A percentile compares a stretch with the other conserved stretches of the same genome.
These are phyloP conservation scores for Cyberlindnera meyerae DNA, from an alignment of 805 yeast genomes.

Conservation along the genomic window DNA sequence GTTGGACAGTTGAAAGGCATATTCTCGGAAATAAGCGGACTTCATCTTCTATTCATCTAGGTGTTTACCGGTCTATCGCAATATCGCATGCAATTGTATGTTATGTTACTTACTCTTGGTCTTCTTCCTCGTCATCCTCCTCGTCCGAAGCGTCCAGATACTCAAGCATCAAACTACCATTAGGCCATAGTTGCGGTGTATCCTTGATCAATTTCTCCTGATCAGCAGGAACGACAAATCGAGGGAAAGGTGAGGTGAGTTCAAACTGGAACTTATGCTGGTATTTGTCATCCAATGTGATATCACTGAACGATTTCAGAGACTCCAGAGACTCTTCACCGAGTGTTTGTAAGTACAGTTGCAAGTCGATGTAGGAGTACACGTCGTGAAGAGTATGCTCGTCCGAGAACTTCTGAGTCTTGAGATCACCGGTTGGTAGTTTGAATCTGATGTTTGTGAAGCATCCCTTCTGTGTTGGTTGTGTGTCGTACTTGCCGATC, in stretches of 20 bases:
- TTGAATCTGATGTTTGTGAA: slow-evolving; percentile 46
- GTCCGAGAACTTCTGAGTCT: slow-evolving; percentile 39
- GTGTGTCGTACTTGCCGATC: slow-evolving; percentile 7
- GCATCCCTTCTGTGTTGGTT: slow-evolving; percentile 26
- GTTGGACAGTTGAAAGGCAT: no score
- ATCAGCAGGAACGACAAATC: slow-evolving; percentile 40
- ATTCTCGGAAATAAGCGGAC: no score
- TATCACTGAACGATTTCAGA: no score
- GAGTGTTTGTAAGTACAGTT: slow-evolving; percentile 24
- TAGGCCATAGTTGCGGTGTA: slow-evolving; percentile 57
- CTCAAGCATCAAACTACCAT: slow-evolving; percentile 59
- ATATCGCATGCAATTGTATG: no score
- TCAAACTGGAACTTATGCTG: slow-evolving; percentile 47
- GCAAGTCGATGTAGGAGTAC: slow-evolving; percentile 45
- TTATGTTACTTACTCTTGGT: no score
- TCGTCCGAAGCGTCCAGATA: slow-evolving; percentile 27
- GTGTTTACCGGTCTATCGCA: no score
- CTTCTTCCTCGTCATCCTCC: slow-evolving; percentile 20
- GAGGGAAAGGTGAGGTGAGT: slow-evolving; percentile 59
- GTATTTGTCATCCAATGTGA: slow-evolving; percentile 23
- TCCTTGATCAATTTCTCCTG: slow-evolving; percentile 32
- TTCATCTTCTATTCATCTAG: no score
- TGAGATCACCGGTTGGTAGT: slow-evolving; percentile 47
- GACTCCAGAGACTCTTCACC: neutral
- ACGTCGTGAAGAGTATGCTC: slow-evolving; percentile 40